A percentile compares a stretch with the other conserved stretches of the same genome.
phyloP scores from a whole-genome alignment of 129 eudicot genomes.

The Flaveria sonorensis region DNA sequence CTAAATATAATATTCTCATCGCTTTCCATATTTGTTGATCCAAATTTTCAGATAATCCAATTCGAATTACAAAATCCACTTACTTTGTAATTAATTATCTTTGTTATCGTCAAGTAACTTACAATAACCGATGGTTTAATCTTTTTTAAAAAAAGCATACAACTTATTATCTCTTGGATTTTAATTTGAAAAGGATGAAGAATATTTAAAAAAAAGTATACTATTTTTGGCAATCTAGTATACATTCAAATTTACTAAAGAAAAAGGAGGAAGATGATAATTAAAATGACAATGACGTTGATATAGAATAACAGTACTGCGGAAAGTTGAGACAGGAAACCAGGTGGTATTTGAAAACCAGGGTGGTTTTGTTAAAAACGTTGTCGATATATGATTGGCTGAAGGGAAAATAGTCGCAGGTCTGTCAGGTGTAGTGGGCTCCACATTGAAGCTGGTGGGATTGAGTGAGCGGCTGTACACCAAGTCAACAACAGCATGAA shows the following conservation, averaged over 20 bases:
- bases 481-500: slow-evolving; percentile 21
- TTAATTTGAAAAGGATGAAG: neutral
- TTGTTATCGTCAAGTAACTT: neutral
- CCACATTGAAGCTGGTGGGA: slow-evolving; percentile 28
- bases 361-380: slow-evolving; percentile 44
- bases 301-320: slow-evolving; percentile 10
- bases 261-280: neutral
- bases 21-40: too few relatives aligned
- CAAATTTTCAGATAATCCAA: too few relatives aligned
- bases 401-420: neutral
- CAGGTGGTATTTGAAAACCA: slow-evolving; percentile 43
- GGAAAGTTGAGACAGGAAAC: slow-evolving; percentile 12
- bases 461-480: slow-evolving; percentile 6
- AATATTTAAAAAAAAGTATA: neutral
- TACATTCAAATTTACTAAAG: slow-evolving; percentile 18
- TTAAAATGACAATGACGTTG: neutral
- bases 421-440: slow-evolving; percentile 22
- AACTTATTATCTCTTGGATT: neutral
- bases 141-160: neutral
- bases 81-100: neutral
- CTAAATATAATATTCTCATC: too few relatives aligned
- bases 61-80: neutral
- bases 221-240: slow-evolving; percentile 26
- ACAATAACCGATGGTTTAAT: neutral
- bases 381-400: slow-evolving; percentile 55